Base-by-base conservation (phyloP, 192 early-diverging fungal species). In the Mortierella antarctica region DNA sequence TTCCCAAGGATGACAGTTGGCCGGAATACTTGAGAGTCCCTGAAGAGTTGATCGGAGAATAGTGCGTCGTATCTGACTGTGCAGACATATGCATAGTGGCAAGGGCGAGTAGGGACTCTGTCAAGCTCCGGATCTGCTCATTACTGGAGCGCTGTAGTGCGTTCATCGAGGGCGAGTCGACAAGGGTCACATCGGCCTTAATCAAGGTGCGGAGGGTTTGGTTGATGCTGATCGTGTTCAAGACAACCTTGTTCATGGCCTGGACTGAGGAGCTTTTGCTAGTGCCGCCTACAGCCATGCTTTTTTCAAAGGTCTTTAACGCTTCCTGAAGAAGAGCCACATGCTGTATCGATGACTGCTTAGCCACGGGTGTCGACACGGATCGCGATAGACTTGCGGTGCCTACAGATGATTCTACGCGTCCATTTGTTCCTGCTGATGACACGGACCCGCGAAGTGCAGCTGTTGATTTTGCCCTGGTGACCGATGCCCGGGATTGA, bases 51-150 rank as follows among this genome's bases (percentile, higher is more conserved):
- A 62, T 49, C 7, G 76, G 76, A 46, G 76, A 80, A 6, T 72
- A 66, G 4, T 69, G 57, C 31, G 42, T 49, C 8, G 49, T 66
- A n/a, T 73, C 71, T 0, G 63, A 66, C 4, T 44, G 62, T 6
- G 49, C 1, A 13, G 57, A 20, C 15, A 39, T 49, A 21, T 18
- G 18, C 44, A 57, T 57, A 11, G 55, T 58, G 6, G 74, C 47
- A 23, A 76, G 44, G 11, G 51, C 54, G 6, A 80, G 21, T 12
- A 80, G 46, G 3, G 65, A 70, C 58, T 80, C 70, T 8, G 76
- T 80, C 39, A 80, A 54, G 52, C 65, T 80, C 14, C 76, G 56
- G 39, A 80, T 72, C 48, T 80, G 77, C 41, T 80, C 77, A 54
- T 80, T 70, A 41, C 70, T 67, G 12, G 77, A 65, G 5, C 77